Conservation (phyloP, 805 yeast species). For the Saccharomycopsis vini region DNA sequence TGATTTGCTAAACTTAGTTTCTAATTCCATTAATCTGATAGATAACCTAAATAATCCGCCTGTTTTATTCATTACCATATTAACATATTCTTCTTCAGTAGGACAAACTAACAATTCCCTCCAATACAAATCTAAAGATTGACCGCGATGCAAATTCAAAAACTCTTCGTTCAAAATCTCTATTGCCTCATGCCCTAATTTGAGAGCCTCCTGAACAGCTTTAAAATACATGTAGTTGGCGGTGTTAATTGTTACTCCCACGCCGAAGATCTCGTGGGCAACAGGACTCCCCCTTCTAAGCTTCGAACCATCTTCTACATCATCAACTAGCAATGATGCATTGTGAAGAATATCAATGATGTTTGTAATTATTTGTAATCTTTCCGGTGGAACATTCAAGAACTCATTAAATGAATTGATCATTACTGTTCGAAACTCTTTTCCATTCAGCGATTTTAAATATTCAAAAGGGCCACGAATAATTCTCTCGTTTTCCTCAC, state of each 20-base stretch:
- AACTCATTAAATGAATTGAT: conserved; percentile 47
- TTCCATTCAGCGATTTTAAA: conserved; percentile 43
- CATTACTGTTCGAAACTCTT: conserved; percentile 42
- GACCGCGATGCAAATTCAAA: conserved; percentile 79
- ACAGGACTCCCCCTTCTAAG: conserved; percentile 71
- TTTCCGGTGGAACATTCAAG: conserved; percentile 33
- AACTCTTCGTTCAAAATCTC: conserved; percentile 59
- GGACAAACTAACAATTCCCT: conserved; percentile 59
- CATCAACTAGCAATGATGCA: conserved; percentile 70
- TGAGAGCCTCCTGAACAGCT: conserved; percentile 46
- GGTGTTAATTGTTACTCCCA: conserved; percentile 72
- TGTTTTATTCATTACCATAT: conserved; percentile 82
- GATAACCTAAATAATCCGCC: conserved; percentile 82
- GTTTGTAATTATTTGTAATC: conserved; percentile 33
- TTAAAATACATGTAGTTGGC: conserved; percentile 76
- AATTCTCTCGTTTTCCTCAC: conserved; percentile 23
- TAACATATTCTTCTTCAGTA: conserved; percentile 51
- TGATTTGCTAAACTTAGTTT: conserved; percentile 18
- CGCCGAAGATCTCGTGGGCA: conserved; percentile 71
- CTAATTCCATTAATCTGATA: conserved; percentile 47
- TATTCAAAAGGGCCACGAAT: conserved; percentile 41
- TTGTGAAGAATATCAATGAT: conserved; percentile 56
- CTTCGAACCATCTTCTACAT: conserved; percentile 72
- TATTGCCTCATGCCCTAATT: conserved; percentile 27
- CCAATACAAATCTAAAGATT: conserved; percentile 86